Percentiles rank a stretch among this genome's conserved stretches.
Conservation (phyloP, 2,329 filamentous ascomycete species). For the Fonsecaea pedrosoi region DNA sequence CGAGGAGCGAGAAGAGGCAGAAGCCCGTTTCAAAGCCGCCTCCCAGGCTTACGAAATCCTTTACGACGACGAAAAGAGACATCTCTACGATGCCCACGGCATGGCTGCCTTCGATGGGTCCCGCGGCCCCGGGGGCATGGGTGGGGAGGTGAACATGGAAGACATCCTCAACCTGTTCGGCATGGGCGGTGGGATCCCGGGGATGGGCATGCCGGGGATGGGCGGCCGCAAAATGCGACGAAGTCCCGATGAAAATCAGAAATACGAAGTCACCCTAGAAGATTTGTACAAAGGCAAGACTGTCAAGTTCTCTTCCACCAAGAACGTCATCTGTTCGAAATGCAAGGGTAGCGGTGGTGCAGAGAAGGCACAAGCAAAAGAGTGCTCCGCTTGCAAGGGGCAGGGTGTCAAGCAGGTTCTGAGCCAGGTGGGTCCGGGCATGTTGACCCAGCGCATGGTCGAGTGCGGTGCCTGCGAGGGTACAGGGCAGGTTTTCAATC, state of each 20-base stretch:
- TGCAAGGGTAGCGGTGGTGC: slow-evolving; percentile 92
- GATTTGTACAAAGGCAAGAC: slow-evolving; percentile 99
- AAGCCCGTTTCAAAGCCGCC: slow-evolving; percentile 89
- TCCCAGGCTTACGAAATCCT: slow-evolving; percentile 98
- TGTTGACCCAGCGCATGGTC: slow-evolving; percentile 81
- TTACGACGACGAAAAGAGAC: slow-evolving; percentile 89
- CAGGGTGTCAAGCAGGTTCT: slow-evolving; percentile 76
- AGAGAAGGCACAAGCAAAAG: slow-evolving; percentile 82
- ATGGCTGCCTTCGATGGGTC: slow-evolving; percentile 93
- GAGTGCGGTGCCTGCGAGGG: slow-evolving; percentile 84
- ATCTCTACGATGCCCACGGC: slow-evolving; percentile 90
- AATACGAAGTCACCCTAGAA: slow-evolving; percentile 89
- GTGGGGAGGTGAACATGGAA: slow-evolving; percentile 74
- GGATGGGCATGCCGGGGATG: slow-evolving; percentile 62
- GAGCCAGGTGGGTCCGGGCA: slow-evolving; percentile 82
- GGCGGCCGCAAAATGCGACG: slow-evolving; percentile 68
- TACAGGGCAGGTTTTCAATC: slow-evolving; percentile 84
- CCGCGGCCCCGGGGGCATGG: slow-evolving; percentile 63
- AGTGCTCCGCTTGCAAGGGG: slow-evolving; percentile 85
- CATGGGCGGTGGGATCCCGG: slow-evolving; percentile 62
- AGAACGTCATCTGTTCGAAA: slow-evolving; percentile 84
- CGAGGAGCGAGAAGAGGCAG: slow-evolving; percentile 81
- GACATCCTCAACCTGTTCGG: slow-evolving; percentile 78
- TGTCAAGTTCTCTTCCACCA: slow-evolving; percentile 93
- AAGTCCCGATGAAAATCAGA: slow-evolving; percentile 83